Evolutionary conservation across 345 rosid species (phyloP), one percentile per base, ranked within the genome.

Genomic region (Turnera subulata): DNA sequence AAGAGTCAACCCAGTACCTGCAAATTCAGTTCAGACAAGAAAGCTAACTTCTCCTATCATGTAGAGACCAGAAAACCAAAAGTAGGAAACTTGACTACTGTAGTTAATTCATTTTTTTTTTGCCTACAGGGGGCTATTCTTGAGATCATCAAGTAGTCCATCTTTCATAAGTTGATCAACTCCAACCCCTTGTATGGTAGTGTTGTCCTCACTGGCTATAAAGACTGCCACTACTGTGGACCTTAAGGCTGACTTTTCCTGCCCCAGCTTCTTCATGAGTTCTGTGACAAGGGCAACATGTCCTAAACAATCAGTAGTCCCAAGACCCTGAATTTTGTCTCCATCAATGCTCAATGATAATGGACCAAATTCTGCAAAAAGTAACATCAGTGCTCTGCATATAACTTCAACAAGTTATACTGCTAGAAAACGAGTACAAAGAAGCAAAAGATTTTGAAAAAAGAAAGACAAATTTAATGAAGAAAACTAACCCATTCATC

Each of bases 291-390:
- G 86, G 37, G 87, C 92, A 71, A 94, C 99, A 25, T 94, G 97
- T 50, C 97, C 99, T 81, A 90, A 75, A 75, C 99, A 94, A 75
- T 94, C 99, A 8, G 97, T 94, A 11, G 99, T 94, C 63, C 97
- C 97, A 56, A 97, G 92, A 18, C 95, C 97, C 43, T 84, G 63
- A 50, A 94, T 96, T 66, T 85, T 82, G 64, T 94, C 99, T 10
- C 96, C 96, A 18, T 90, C 88, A 16, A 88, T 81, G 74, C 88
- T 81, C 75, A 94, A 26, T 10, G 92, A 69, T 62, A 90, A 90
- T 44, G 99, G 96, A 85, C 90, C 91, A 78, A 94, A 94, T 14
- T 90, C 96, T 97, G 90, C 50, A 67, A 10, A 68, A 29, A 29
- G 8, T 29, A 29, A 4, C 5, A 8, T 29, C 35, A 29, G 4